phyloP scores from a whole-genome alignment of 1,284 basidiomycete genomes.

The Porphyrellus sp. region DNA sequence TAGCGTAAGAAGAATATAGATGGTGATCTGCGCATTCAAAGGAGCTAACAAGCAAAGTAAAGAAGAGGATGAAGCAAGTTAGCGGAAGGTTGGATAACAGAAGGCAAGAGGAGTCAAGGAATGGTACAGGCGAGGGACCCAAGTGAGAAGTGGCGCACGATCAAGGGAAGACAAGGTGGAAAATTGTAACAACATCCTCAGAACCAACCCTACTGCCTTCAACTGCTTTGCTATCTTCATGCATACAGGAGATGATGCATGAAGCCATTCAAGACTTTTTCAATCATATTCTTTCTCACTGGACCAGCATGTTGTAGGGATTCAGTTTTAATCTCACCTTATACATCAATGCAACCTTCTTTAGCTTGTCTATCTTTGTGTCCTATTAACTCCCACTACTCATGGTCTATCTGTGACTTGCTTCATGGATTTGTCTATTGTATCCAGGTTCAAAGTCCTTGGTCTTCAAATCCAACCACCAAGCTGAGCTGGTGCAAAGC shows the following conservation, averaged over 20 bases:
- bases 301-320: background rate
- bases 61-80: no score
- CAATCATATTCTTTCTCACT: background rate
- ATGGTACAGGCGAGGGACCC: no score
- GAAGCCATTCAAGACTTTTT: background rate
- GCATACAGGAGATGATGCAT: background rate
- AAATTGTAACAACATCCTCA: no score
- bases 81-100: no score
- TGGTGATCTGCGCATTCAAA: no score
- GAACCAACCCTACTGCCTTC: no score
- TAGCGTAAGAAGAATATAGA: no score
- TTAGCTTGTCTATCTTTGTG: background rate
- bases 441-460: background rate
- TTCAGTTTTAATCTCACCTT: background rate
- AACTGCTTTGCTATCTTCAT: background rate
- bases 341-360: background rate
- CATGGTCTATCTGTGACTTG: background rate
- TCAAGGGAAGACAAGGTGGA: no score
- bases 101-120: no score
- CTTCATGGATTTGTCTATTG: background rate
- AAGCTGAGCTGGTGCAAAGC: background rate
- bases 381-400: background rate
- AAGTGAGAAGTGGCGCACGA: no score
- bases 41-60: no score
- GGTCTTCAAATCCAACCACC: background rate